Conservation (phyloP, 2,329 filamentous ascomycete genomes). For the Pseudogymnoascus destructans region DNA sequence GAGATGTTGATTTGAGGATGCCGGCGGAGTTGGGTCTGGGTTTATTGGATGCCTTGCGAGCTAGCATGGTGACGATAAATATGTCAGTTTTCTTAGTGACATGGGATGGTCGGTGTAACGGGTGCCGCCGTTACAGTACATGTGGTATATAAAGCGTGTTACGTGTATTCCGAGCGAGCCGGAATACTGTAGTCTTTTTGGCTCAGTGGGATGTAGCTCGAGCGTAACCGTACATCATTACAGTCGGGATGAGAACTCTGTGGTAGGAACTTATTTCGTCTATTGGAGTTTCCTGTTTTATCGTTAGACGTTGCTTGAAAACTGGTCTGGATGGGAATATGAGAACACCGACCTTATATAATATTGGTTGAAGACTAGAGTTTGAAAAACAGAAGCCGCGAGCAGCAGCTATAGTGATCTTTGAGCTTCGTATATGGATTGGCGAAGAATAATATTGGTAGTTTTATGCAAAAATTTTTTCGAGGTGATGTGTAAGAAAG, state of each 20-base stretch:
- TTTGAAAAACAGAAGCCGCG: neutral
- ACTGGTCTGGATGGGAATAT: neutral
- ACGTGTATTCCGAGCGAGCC: too few species aligned
- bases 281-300: neutral
- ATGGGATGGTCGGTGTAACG: too few species aligned
- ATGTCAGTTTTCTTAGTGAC: neutral
- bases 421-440: neutral
- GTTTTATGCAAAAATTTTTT: neutral
- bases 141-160: too few species aligned
- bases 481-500: neutral
- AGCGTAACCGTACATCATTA: too few species aligned
- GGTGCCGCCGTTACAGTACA: too few species aligned
- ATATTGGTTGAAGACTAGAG: neutral
- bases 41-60: neutral
- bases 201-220: too few species aligned
- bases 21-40: neutral
- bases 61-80: neutral
- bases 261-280: neutral
- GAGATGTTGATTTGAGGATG: neutral
- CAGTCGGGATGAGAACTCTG: neutral
- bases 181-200: too few species aligned
- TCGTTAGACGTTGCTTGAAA: neutral
- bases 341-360: neutral
- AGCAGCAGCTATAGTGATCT: neutral
- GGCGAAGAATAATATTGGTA: neutral